Conservation (phyloP, 169 alveolate genomes). For the Cryptosporidium bovis region DNA sequence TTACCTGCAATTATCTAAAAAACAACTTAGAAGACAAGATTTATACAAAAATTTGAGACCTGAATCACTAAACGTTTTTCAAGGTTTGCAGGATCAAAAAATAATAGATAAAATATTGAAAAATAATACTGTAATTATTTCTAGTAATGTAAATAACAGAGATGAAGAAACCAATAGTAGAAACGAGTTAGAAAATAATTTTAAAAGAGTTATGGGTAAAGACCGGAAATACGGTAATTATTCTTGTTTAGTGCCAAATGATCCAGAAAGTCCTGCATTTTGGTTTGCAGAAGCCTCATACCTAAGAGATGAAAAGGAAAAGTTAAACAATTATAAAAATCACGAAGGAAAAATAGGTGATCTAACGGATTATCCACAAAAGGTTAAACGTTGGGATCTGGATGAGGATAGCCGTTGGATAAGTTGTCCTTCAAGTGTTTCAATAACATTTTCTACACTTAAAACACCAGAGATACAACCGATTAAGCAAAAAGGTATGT, state of each 20-base stretch:
- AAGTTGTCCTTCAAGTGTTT: slow-evolving; percentile 74
- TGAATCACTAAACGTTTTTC: slow-evolving; percentile 45
- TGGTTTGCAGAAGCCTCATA: slow-evolving; percentile 75
- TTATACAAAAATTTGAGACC: slow-evolving; percentile 50
- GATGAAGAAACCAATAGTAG: neutral
- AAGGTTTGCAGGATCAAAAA: slow-evolving; percentile 65
- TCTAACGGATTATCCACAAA: slow-evolving; percentile 19
- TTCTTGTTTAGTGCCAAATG: slow-evolving; percentile 59
- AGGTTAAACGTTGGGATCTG: slow-evolving; percentile 34
- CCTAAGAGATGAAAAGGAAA: slow-evolving; percentile 38
- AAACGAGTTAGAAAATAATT: neutral
- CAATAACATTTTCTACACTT: slow-evolving; percentile 58
- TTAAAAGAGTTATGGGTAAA: slow-evolving; percentile 20
- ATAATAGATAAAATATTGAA: slow-evolving; percentile 24
- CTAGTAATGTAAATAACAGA: neutral
- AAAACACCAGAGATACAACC: slow-evolving; percentile 63
- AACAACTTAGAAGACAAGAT: slow-evolving; percentile 73
- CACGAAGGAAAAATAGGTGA: slow-evolving; percentile 25
- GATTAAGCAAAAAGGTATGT: slow-evolving; percentile 24
- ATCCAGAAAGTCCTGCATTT: slow-evolving; percentile 73
- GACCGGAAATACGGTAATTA: slow-evolving; percentile 53
- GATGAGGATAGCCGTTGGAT: slow-evolving; percentile 69
- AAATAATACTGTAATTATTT: slow-evolving; percentile 11
- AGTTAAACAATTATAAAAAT: slow-evolving; percentile 1
- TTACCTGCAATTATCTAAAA: slow-evolving; percentile 49